These are phyloP conservation scores for Iris macrosiphon DNA, from an alignment of 106 monocot species.

Conservation along the genomic window DNA sequence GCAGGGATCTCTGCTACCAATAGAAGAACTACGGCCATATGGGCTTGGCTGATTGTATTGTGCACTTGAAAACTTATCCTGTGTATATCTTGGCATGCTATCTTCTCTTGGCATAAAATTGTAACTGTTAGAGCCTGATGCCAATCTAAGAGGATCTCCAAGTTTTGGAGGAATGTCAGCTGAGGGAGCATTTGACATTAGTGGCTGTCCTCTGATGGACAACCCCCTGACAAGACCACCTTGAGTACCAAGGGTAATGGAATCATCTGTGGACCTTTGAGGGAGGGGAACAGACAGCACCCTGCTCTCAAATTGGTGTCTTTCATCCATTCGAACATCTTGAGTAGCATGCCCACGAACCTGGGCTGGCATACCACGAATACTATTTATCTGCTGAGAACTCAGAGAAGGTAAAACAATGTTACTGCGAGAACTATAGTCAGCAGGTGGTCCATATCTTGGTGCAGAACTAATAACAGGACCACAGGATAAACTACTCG, in stretches of 20 bases:
- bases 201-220: conserved; percentile 69
- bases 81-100: not conserved
- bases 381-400: conserved; percentile 32
- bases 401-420: conserved; percentile 26
- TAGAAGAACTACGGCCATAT: conserved; percentile 6
- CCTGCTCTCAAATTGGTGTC: conserved; percentile 49
- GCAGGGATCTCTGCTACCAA: conserved; percentile 1
- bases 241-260: conserved; percentile 77
- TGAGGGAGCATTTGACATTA: conserved; percentile 24
- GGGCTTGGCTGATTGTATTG: conserved; percentile 1
- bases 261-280: conserved; percentile 44
- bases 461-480: conserved; percentile 39
- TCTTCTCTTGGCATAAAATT: conserved; percentile 23
- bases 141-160: conserved; percentile 22
- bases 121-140: conserved; percentile 38
- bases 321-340: conserved; percentile 57
- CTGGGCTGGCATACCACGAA: conserved; percentile 36
- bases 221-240: conserved; percentile 80
- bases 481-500: conserved; percentile 54
- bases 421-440: conserved; percentile 44
- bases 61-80: conserved; percentile 18
- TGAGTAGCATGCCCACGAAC: conserved; percentile 30
- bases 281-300: conserved; percentile 47
- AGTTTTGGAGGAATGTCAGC: conserved; percentile 10
- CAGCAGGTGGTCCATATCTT: conserved; percentile 42